A percentile compares a stretch with the other conserved stretches of the same genome.
These are phyloP conservation scores for Gossypium australe DNA, from an alignment of 345 rosid genomes.

Conservation along the genomic window DNA sequence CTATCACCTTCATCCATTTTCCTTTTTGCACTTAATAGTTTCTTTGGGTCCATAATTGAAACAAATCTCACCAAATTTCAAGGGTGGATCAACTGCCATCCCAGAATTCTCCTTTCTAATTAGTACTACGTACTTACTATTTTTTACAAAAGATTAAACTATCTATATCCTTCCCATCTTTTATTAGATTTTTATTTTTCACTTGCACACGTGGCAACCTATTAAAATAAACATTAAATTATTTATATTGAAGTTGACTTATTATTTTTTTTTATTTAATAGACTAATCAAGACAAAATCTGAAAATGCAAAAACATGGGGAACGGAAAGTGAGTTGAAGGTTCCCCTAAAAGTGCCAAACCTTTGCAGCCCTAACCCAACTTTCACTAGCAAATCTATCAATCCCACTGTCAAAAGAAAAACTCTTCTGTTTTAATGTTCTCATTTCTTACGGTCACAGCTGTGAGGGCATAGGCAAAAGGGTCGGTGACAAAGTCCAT, in stretches of 20 bases:
- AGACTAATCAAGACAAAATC: not conserved
- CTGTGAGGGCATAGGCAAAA: slow-evolving; percentile 27
- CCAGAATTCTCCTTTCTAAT: not conserved
- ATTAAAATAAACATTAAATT: too few species aligned
- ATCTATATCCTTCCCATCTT: not conserved
- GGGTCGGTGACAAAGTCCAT: slow-evolving; percentile 38
- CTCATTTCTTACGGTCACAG: slow-evolving; percentile 19
- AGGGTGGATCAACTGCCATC: not conserved
- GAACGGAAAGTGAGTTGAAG: not conserved
- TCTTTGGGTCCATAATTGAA: not conserved
- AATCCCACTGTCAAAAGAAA: slow-evolving; percentile 7
- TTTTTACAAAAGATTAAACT: not conserved
- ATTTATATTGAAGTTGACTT: not conserved
- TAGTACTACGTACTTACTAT: not conserved
- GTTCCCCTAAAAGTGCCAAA: slow-evolving; percentile 8
- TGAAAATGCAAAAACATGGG: not conserved
- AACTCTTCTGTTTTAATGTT: not conserved
- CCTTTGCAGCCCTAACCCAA: not conserved
- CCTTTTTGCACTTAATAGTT: not conserved
- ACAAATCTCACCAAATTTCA: not conserved
- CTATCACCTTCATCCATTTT: not conserved
- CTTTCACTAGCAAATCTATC: not conserved
- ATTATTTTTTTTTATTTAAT: not conserved
- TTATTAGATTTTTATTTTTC: not conserved
- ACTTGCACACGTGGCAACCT: not conserved